A percentile compares a stretch with the other conserved stretches of the same genome.
Conservation (phyloP, 1,284 basidiomycete genomes). For the Singerocomus inundabilis region DNA sequence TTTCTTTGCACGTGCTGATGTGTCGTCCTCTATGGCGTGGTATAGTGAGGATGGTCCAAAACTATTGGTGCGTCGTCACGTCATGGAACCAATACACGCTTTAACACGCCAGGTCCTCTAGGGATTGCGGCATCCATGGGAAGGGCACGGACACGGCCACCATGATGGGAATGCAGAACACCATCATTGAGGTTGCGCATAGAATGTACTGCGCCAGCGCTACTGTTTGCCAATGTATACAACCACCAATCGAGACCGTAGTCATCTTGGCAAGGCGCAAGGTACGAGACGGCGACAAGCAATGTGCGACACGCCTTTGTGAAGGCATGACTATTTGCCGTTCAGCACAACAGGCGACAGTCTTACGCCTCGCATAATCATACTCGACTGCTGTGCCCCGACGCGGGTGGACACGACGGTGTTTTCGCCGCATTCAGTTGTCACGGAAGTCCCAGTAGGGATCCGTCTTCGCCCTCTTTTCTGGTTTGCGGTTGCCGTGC, state of each 20-base stretch:
- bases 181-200: conserved; percentile 26
- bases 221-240: conserved; percentile 13
- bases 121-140: conserved; percentile 59
- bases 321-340: too few relatives aligned
- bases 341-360: background rate
- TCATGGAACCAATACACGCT: background rate
- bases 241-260: conserved; percentile 1
- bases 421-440: background rate
- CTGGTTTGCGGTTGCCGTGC: background rate
- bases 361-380: background rate
- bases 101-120: conserved; percentile 17
- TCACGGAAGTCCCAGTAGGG: background rate
- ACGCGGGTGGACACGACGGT: background rate
- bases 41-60: conserved; percentile 73
- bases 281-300: background rate
- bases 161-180: conserved; percentile 31
- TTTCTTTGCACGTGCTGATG: conserved; percentile 3
- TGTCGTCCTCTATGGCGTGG: conserved; percentile 1
- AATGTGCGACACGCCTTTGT: background rate
- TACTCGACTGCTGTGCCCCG: background rate
- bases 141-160: conserved; percentile 49
- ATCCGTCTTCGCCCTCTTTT: background rate
- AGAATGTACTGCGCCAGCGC: conserved; percentile 10
- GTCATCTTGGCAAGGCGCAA: background rate
- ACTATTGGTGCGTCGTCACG: conserved; percentile 49